Conservation (phyloP, 2,329 filamentous ascomycete species). For the Fusarium zealandicum region DNA sequence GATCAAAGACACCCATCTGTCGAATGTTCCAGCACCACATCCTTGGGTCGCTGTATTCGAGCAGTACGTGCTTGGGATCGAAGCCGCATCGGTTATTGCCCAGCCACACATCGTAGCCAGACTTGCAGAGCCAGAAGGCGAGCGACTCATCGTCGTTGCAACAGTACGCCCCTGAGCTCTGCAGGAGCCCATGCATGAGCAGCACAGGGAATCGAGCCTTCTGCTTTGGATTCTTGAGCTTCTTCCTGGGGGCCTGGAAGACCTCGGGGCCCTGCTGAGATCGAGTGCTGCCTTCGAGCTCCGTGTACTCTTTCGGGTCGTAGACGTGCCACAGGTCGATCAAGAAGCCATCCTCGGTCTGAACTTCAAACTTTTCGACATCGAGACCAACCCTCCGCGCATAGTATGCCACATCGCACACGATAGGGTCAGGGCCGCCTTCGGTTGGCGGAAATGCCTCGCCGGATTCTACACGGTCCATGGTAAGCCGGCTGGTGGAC, state of each 20-base stretch:
- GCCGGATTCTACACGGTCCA: conserved; percentile 53
- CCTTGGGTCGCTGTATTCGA: conserved; percentile 78
- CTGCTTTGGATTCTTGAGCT: conserved; percentile 47
- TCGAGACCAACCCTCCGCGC: conserved; percentile 87
- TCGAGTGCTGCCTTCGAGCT: conserved; percentile 57
- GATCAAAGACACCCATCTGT: conserved; percentile 90
- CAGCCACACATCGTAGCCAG: conserved; percentile 93
- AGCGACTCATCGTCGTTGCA: conserved; percentile 88
- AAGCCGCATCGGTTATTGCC: conserved; percentile 94
- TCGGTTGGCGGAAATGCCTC: conserved; percentile 77
- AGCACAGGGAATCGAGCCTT: conserved; percentile 79
- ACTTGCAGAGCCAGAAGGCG: conserved; percentile 91
- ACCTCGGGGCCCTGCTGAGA: conserved; percentile 64
- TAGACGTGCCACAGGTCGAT: conserved; percentile 90
- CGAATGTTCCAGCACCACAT: conserved; percentile 99
- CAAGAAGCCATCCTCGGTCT: conserved; percentile 94
- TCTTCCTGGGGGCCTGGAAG: conserved; percentile 58
- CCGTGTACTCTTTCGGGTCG: conserved; percentile 76
- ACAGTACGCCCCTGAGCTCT: conserved; percentile 88
- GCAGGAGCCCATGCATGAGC: conserved; percentile 86
- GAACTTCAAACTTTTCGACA: conserved; percentile 80
- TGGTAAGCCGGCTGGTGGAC: conserved; percentile 46
- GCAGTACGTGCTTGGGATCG: conserved; percentile 74
- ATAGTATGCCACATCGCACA: conserved; percentile 85
- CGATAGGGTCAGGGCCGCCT: conserved; percentile 78